phyloP scores from a whole-genome alignment of 2,329 filamentous ascomycete genomes.

The Aspergillus amoenus region DNA sequence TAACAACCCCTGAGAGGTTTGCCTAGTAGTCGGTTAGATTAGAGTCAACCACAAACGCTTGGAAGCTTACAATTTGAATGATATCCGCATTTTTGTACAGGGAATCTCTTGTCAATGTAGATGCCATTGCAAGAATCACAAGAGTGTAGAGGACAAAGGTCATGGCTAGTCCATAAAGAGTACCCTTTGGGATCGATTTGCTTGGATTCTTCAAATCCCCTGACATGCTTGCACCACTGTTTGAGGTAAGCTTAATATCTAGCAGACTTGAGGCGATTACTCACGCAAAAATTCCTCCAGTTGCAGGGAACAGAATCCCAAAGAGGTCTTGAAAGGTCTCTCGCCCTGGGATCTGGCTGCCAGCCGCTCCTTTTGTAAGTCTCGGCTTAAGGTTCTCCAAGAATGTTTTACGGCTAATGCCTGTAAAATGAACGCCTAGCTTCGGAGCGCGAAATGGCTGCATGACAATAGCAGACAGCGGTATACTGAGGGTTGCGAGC shows the following conservation, averaged over 20 bases:
- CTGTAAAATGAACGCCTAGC: conserved; percentile 73
- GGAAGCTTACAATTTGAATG: conserved; percentile 62
- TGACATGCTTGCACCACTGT: conserved; percentile 80
- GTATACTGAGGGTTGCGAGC: conserved; percentile 76
- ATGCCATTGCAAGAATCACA: conserved; percentile 75
- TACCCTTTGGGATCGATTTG: conserved; percentile 81
- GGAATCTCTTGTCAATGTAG: conserved; percentile 71
- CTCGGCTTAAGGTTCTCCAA: conserved; percentile 70
- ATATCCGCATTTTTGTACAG: conserved; percentile 75
- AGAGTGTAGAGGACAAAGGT: conserved; percentile 75
- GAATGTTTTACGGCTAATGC: conserved; percentile 69
- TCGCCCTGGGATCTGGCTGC: conserved; percentile 60
- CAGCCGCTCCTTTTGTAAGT: conserved; percentile 62
- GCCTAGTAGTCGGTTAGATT: conserved; percentile 45
- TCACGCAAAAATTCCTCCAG: conserved; percentile 59
- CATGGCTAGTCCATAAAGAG: conserved; percentile 71
- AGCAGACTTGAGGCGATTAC: conserved; percentile 30
- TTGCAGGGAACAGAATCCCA: conserved; percentile 78
- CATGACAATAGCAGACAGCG: conserved; percentile 69
- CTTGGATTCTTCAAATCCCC: conserved; percentile 80
- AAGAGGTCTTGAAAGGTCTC: conserved; percentile 80
- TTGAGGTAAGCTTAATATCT: conserved; percentile 53
- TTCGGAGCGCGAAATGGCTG: conserved; percentile 64
- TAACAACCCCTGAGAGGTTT: conserved; percentile 71
- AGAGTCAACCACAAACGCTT: neutral